Percentiles rank a stretch among this genome's conserved stretches.
Conservation (phyloP, 257 asterid genomes). For the Eustoma russellianum region DNA sequence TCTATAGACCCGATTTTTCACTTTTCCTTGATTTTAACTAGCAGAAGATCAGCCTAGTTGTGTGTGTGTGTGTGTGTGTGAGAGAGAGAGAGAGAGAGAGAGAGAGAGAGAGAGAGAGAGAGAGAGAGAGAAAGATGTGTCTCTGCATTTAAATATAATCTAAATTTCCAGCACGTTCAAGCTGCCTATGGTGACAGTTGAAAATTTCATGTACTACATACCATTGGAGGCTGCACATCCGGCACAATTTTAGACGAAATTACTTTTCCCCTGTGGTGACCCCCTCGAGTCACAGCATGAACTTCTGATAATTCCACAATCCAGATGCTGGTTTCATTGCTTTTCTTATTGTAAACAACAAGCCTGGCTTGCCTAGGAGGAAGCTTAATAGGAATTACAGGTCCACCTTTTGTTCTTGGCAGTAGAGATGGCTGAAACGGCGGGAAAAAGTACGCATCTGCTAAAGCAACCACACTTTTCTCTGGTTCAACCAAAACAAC, state of each 20-base stretch:
- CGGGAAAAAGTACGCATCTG: slow-evolving; percentile 96
- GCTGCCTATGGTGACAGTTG: not conserved
- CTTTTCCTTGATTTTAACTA: not conserved
- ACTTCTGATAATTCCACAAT: slow-evolving; percentile 85
- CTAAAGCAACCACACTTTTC: slow-evolving; percentile 77
- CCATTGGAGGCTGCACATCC: slow-evolving; percentile 98
- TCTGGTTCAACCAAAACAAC: slow-evolving; percentile 91
- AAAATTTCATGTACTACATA: slow-evolving; percentile 19
- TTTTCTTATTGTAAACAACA: slow-evolving; percentile 74
- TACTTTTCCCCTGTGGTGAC: slow-evolving; percentile 95
- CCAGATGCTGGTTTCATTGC: slow-evolving; percentile 94
- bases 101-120: not conserved
- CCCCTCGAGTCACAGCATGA: slow-evolving; percentile 91
- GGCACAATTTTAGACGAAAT: slow-evolving; percentile 63
- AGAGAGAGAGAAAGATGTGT: not conserved
- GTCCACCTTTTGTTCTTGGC: slow-evolving; percentile 79
- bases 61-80: too few relatives aligned
- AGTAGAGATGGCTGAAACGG: slow-evolving; percentile 91
- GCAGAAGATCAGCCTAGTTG: not conserved
- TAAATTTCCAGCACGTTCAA: too few relatives aligned
- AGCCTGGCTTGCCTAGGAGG: slow-evolving; percentile 93
- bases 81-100: too few relatives aligned
- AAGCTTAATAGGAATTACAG: slow-evolving; percentile 70
- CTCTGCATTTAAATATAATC: too few relatives aligned
- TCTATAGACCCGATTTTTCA: not conserved